Base-by-base conservation (phyloP, 2,329 filamentous ascomycete genomes). In the Aspergillus pseudoviridinutans region DNA sequence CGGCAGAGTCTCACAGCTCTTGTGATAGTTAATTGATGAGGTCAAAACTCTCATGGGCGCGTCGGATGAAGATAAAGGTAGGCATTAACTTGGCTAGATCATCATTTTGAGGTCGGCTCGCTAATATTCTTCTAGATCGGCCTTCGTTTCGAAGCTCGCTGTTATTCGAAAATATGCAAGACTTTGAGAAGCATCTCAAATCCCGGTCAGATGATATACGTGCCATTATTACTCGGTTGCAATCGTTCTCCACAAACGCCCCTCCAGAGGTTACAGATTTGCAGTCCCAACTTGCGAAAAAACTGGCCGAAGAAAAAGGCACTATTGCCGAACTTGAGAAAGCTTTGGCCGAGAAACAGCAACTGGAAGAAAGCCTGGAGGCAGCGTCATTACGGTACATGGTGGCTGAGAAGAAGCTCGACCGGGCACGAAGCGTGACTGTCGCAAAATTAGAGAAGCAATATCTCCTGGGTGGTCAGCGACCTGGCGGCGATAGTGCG, bases 391-490 rank as follows among this genome's bases (percentile, higher is more conserved):
- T 96, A 58, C 86, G 94, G 63, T 97, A 96, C 69, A 91, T 97
- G 79, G 90, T 95, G 65, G 94, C 94, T 0, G 94, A 99, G 73
- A 95, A 96, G 79, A 94, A 92, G 72, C 80, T 97, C 53, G 94
- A 99, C 72, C 86, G 94, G 47, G 85, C 89, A 25, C 93, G 91
- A 74, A 99, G 94, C 70, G 79, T 87, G 17, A 92, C 96, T 57
- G 92, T 97, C 1, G 90, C 92, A 60, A 96, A 96, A 72, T 77
- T 99, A 58, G 94, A 97, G 72, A 89, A 91, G 67, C 91, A 96
- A 75, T 92, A 92, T 32, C 84, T 92, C 53, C 83, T 90, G 58
- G 88, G 88, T 57, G 85, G 84, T 14, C 74, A 76, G 47, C 80
- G 77, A 60, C 76, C 75, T 29, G 75, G 77, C 38, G 77, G 79